Conservation (phyloP, 108 stramenopile species). For the Heterococcus sp. region DNA sequence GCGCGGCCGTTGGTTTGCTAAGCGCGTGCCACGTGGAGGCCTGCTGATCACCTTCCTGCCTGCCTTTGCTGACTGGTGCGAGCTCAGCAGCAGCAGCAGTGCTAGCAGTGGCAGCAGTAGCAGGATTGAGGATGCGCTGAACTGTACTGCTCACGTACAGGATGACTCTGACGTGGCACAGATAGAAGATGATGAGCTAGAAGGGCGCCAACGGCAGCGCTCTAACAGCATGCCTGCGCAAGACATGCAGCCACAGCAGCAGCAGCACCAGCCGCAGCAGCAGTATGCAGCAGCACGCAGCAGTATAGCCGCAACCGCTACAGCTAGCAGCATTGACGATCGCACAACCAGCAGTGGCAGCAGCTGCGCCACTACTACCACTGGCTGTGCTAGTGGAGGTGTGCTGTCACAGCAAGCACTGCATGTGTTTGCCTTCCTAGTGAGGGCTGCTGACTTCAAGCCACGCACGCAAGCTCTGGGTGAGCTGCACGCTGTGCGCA, state of each 20-base stretch:
- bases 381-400: background rate
- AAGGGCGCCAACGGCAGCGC: too few species aligned
- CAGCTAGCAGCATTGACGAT: background rate
- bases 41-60: slow-evolving; percentile 37
- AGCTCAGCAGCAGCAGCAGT: slow-evolving; percentile 1
- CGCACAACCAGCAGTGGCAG: background rate
- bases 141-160: background rate
- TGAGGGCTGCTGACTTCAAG: background rate
- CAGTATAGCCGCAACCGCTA: background rate
- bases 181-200: background rate
- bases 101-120: background rate
- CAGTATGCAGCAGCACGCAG: too few species aligned
- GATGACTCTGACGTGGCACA: background rate
- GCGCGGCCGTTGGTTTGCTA: slow-evolving; percentile 28
- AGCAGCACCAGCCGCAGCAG: too few species aligned
- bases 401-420: background rate
- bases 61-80: slow-evolving; percentile 5
- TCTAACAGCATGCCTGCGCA: too few species aligned
- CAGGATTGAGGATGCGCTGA: background rate
- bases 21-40: slow-evolving; percentile 3
- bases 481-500: background rate
- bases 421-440: background rate
- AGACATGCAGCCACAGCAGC: too few species aligned
- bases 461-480: background rate
- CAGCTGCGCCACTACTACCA: background rate